Evolutionary conservation across 139 green algal genomes (phyloP), one percentile per base, ranked within the genome.

Genomic region (Coelastrella sp.): DNA sequence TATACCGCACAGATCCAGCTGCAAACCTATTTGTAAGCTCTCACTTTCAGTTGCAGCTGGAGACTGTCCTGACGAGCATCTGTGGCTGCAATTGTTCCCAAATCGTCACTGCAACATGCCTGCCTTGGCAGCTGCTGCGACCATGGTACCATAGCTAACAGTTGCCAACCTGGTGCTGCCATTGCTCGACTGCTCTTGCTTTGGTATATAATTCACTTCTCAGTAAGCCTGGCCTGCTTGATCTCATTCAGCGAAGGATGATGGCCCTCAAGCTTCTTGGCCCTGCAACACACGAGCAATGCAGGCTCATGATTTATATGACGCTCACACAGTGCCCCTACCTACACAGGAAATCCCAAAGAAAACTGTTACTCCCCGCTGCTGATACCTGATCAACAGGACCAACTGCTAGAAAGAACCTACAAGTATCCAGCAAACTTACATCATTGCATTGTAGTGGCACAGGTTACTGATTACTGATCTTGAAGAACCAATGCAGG

Each of bases 201-300:
- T 1, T 17, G 63, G n/a, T n/a, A 24, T 35, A 78, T n/a, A 58
- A 11, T 24, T 86, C 24, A 4, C 60, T 49, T n/a, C 22, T 57
- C 10, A 4, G 59, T 59, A 12, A 74, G 58, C 57, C 85, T 24
- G 20, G 56, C 15, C 76, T 85, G 76, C 87, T 90, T 90, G 61
- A 90, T 74, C 58, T 90, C 76, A 49, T 86, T 85, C 60, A 90
- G 87, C 11, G 76, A 65, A 0, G 76, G 87, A 59, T 90, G 87
- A 25, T 59, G 61, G 1, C 76, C 87, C 61, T 79, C 78, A 6
- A 25, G n/a, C 15, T 35, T 24, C 87, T 90, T 90, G 5, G 86
- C n/a, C 86, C 86, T 90, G 74, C 75, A 49, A 49, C 35, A 49
- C 35, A 49, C 35, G 35, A 49, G 3, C 35, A 49, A 49, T 49